phyloP scores from a whole-genome alignment of 2,329 filamentous ascomycete genomes.

The Alternaria sp. region DNA sequence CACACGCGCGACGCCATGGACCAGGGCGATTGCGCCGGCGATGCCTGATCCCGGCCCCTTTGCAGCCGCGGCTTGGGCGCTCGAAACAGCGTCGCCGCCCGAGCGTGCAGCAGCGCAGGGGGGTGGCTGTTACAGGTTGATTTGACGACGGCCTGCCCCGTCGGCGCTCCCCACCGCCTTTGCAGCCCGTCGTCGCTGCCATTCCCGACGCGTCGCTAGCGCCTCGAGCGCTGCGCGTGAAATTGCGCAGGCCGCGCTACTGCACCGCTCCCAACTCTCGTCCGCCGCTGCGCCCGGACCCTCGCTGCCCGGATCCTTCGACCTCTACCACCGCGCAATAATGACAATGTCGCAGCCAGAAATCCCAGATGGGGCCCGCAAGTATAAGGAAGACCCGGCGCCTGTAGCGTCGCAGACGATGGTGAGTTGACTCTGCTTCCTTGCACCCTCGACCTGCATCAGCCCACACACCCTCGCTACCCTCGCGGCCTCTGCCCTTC shows the following conservation, averaged over 20 bases:
- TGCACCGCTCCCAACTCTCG: constrained; percentile 44
- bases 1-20: constrained; percentile 5
- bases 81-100: constrained; percentile 41
- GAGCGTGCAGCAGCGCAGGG: constrained; percentile 44
- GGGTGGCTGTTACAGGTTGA: constrained; percentile 52
- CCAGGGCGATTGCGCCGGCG: constrained; percentile 23
- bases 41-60: constrained; percentile 41
- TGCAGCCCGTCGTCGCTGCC: constrained; percentile 23
- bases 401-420: constrained; percentile 55
- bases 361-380: constrained; percentile 53
- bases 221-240: constrained; percentile 35
- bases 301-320: constrained; percentile 46
- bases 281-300: constrained; percentile 41
- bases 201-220: constrained; percentile 23
- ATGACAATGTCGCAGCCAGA: constrained; percentile 55
- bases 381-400: constrained; percentile 57
- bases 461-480: constrained; percentile 32
- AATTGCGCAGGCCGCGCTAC: constrained; percentile 53
- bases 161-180: constrained; percentile 33
- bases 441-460: constrained; percentile 32
- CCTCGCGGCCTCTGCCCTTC: constrained; percentile 18
- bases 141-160: constrained; percentile 48
- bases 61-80: constrained; percentile 40
- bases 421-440: constrained; percentile 55
- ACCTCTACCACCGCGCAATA: constrained; percentile 47